These are phyloP conservation scores for Pichia thaimueangensis DNA, from an alignment of 805 yeast species.

Conservation along the genomic window DNA sequence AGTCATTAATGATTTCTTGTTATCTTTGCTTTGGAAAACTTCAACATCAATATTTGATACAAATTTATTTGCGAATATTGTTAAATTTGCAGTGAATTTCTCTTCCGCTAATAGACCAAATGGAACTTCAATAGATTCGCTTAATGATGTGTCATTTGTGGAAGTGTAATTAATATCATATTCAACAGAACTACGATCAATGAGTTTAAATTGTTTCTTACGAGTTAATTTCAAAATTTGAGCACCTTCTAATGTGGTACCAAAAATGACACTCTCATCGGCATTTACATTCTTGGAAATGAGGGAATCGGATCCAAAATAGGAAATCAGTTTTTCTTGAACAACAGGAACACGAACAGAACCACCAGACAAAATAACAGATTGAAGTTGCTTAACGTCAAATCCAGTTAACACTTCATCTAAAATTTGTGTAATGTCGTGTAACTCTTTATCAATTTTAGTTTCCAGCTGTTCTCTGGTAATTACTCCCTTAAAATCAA, in stretches of 20 bases:
- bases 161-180: conserved; percentile 7
- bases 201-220: conserved; percentile 43
- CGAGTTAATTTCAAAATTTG: conserved; percentile 62
- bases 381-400: conserved; percentile 25
- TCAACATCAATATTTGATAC: conserved; percentile 29
- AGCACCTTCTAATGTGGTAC: conserved; percentile 81
- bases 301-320: conserved; percentile 48
- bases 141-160: neutral
- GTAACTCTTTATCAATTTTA: conserved; percentile 36
- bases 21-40: conserved; percentile 32
- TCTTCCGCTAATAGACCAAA: conserved; percentile 7
- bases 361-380: conserved; percentile 85
- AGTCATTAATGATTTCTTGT: conserved; percentile 7
- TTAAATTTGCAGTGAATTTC: conserved; percentile 6
- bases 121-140: conserved; percentile 1
- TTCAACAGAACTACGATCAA: conserved; percentile 8
- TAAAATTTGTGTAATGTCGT: conserved; percentile 50
- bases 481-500: conserved; percentile 63
- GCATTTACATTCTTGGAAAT: conserved; percentile 79
- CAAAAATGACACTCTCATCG: conserved; percentile 90
- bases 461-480: conserved; percentile 80
- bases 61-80: conserved; percentile 3
- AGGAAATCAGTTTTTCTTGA: conserved; percentile 49
- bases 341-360: conserved; percentile 86
- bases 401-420: conserved; percentile 38